Conservation (phyloP, 192 early-diverging fungal species). For the Coemansia sp. region DNA sequence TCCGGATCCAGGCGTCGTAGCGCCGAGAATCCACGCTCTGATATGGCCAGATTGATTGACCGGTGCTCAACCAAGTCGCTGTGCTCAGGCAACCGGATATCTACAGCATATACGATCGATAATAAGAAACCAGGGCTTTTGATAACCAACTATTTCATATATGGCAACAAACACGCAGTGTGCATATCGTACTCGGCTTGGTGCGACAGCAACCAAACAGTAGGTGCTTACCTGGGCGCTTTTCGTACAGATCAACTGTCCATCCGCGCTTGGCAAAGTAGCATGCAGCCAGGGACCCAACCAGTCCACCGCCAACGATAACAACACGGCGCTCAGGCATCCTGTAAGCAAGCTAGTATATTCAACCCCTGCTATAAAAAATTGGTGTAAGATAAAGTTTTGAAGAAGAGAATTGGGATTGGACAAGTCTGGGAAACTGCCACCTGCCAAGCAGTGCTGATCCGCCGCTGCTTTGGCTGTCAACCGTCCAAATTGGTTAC, state of each 20-base stretch:
- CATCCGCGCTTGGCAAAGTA: slow-evolving; percentile 92
- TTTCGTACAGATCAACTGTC: slow-evolving; percentile 84
- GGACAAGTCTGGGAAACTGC: background rate
- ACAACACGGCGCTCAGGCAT: slow-evolving; percentile 40
- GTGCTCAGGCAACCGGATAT: slow-evolving; percentile 64
- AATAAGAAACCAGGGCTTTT: too few species aligned
- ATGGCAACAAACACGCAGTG: background rate
- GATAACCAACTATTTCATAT: background rate
- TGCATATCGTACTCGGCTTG: background rate
- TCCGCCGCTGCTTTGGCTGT: background rate
- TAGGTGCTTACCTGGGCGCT: slow-evolving; percentile 58
- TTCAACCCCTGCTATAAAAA: background rate
- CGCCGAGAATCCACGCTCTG: slow-evolving; percentile 80
- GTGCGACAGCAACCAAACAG: background rate
- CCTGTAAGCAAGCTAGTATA: background rate
- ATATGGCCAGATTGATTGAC: slow-evolving; percentile 95
- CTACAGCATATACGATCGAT: slow-evolving; percentile 28
- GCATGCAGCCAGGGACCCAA: slow-evolving; percentile 83
- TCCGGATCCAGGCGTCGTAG: slow-evolving; percentile 67
- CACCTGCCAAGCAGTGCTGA: background rate
- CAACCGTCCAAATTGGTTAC: too few species aligned
- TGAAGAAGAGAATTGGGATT: background rate
- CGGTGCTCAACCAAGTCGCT: slow-evolving; percentile 58
- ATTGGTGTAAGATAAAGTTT: background rate
- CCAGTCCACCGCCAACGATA: slow-evolving; percentile 92